Percentiles rank a stretch among this genome's conserved stretches.
These are phyloP conservation scores for Isoetes engelmannii DNA, from an alignment of 83 land plant species.

Conservation along the genomic window DNA sequence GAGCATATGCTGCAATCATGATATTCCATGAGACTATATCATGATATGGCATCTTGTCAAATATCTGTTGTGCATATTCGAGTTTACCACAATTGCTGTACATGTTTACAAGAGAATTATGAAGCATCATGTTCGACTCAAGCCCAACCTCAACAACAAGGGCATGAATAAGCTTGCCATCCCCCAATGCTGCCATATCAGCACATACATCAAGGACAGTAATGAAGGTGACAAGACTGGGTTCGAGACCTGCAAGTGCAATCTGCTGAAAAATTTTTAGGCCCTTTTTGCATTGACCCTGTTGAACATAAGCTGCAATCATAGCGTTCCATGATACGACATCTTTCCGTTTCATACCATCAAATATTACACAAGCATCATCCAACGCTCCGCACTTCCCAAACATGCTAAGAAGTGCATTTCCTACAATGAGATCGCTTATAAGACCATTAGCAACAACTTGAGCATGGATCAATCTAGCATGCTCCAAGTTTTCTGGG, in stretches of 20 bases:
- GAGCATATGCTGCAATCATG: slow-evolving; percentile 7
- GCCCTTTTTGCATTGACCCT: not conserved
- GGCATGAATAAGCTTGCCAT: not conserved
- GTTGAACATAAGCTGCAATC: not conserved
- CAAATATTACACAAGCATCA: slow-evolving; percentile 10
- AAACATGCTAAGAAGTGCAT: slow-evolving; percentile 13
- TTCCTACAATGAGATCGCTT: not conserved
- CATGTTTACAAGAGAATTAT: not conserved
- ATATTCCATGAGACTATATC: not conserved
- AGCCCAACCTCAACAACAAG: slow-evolving; percentile 6
- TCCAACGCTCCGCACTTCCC: slow-evolving; percentile 9
- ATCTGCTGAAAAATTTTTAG: not conserved
- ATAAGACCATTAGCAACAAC: not conserved
- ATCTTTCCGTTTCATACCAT: slow-evolving; percentile 7
- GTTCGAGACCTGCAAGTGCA: not conserved
- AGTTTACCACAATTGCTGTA: slow-evolving; percentile 13
- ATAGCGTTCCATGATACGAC: slow-evolving; percentile 15
- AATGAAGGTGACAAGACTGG: slow-evolving; percentile 10
- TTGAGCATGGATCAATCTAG: not conserved
- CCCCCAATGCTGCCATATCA: not conserved
- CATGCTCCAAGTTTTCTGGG: not conserved
- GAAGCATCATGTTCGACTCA: not conserved
- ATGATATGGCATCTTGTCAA: slow-evolving; percentile 5
- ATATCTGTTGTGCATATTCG: slow-evolving; percentile 5
- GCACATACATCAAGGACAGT: slow-evolving; percentile 8